A percentile compares a stretch with the other conserved stretches of the same genome.
Evolutionary conservation across 2,329 filamentous ascomycete genomes (phyloP).

Genomic region (Metarhizium rileyi): DNA sequence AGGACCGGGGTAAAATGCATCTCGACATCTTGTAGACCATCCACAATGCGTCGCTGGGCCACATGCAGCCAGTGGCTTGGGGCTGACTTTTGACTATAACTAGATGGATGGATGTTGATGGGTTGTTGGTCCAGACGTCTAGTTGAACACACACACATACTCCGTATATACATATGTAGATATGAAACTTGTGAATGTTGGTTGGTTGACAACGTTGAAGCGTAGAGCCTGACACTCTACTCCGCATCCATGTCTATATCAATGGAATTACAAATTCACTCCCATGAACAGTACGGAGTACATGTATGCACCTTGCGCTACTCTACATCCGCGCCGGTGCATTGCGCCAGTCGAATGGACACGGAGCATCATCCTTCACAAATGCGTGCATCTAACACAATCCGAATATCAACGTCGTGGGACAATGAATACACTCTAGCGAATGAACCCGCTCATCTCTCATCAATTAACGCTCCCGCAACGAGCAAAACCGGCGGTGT

Average conservation of each 20-base stretch:
- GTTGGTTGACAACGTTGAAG: no score
- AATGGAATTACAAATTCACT: neutral
- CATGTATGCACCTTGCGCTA: neutral
- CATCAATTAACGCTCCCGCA: neutral
- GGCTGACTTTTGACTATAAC: no score
- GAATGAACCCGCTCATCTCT: neutral
- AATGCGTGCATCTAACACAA: neutral
- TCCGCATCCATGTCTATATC: neutral
- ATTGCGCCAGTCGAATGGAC: neutral
- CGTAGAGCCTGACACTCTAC: no score
- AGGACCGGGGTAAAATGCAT: neutral
- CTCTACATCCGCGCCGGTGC: neutral
- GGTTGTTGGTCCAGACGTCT: no score
- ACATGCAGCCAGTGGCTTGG: conserved; percentile 2
- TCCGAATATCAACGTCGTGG: neutral
- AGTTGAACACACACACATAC: no score
- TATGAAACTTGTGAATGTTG: no score
- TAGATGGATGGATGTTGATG: no score
- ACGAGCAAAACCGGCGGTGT: conserved; percentile 4
- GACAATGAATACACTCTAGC: neutral
- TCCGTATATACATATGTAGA: no score
- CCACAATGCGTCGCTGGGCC: neutral
- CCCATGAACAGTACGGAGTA: no score
- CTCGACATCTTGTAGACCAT: neutral
- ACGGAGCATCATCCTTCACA: neutral